phyloP scores from a whole-genome alignment of 768 basidiomycete species.

The Macrolepiota dolichaula region DNA sequence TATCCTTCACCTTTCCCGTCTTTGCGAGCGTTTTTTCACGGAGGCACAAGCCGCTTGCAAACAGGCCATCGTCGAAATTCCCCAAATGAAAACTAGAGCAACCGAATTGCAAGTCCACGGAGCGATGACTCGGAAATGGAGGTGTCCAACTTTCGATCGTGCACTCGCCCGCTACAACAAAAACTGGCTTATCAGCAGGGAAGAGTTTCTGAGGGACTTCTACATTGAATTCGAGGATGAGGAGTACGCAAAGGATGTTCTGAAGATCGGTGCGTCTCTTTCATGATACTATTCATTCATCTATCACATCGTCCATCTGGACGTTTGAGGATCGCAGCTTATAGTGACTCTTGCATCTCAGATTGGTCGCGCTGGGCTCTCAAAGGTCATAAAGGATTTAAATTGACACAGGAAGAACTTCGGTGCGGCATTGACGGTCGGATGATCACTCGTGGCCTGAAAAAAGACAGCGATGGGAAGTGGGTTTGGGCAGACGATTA shows the following conservation, averaged over 20 bases:
- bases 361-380: conserved; percentile 37
- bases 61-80: conserved; percentile 1
- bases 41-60: conserved; percentile 25
- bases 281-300: neutral
- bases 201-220: conserved; percentile 34
- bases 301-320: neutral
- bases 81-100: conserved; percentile 1
- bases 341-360: conserved; percentile 12
- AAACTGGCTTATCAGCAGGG: conserved; percentile 37
- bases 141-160: conserved; percentile 38
- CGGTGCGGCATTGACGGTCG: conserved; percentile 28
- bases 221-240: conserved; percentile 40
- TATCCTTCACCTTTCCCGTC: conserved; percentile 38
- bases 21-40: conserved; percentile 32
- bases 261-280: conserved; percentile 31
- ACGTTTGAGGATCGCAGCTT: neutral
- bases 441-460: conserved; percentile 27
- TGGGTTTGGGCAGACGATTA: conserved; percentile 18
- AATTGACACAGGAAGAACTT: conserved; percentile 32
- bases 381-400: conserved; percentile 40
- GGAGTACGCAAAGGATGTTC: conserved; percentile 34
- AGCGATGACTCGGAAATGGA: conserved; percentile 25
- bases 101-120: conserved; percentile 4
- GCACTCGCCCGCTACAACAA: conserved; percentile 38
- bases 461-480: conserved; percentile 13